phyloP scores from a whole-genome alignment of 169 alveolate species.

The Cryptosporidium felis region DNA sequence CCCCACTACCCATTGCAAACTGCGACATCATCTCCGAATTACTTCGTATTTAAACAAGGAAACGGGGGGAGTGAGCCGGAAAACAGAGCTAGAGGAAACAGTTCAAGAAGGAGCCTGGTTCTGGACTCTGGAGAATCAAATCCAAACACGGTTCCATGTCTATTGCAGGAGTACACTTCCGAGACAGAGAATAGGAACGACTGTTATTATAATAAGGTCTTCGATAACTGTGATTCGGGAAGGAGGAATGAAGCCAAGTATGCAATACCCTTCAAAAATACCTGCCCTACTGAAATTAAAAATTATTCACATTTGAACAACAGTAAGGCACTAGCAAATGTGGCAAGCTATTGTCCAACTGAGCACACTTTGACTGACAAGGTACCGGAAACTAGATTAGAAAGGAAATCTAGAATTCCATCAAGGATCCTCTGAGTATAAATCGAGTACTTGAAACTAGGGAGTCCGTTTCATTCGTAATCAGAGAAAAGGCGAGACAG shows the following conservation, averaged over 20 bases:
- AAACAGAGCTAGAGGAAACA: background rate
- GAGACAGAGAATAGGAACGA: background rate
- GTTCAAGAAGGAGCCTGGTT: slow-evolving; percentile 25
- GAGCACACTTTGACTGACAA: slow-evolving; percentile 48
- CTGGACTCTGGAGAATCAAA: slow-evolving; percentile 2
- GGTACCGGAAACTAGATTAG: slow-evolving; percentile 61
- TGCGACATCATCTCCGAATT: slow-evolving; percentile 63
- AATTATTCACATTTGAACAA: background rate
- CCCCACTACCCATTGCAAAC: slow-evolving; percentile 30
- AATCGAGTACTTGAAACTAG: too few species aligned
- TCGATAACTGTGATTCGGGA: background rate
- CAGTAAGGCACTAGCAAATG: slow-evolving; percentile 1
- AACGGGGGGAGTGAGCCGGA: background rate
- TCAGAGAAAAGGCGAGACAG: too few species aligned
- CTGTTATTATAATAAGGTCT: background rate
- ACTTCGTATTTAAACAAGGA: background rate
- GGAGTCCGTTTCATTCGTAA: too few species aligned
- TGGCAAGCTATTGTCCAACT: slow-evolving; percentile 52
- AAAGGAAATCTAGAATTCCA: slow-evolving; percentile 69
- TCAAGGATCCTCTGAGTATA: slow-evolving; percentile 12
- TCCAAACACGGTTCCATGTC: slow-evolving; percentile 31
- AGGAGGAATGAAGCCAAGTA: background rate
- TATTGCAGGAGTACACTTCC: background rate
- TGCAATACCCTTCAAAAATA: background rate
- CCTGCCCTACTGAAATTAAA: background rate